phyloP scores from a whole-genome alignment of 2,329 filamentous ascomycete species.

The Myriosclerotinia duriaeana region DNA sequence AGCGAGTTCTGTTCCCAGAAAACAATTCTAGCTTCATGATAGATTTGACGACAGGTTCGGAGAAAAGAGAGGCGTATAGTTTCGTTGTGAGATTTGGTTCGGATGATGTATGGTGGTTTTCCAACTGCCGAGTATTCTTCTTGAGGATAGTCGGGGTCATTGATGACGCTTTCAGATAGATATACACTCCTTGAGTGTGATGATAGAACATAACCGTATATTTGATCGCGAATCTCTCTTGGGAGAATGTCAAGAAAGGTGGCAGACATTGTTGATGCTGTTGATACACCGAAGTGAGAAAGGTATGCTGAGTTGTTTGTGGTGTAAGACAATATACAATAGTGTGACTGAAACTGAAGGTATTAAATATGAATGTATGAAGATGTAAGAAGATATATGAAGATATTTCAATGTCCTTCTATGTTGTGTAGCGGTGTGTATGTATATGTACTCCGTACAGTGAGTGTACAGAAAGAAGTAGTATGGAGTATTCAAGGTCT shows the following conservation, averaged over 20 bases:
- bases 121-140: constrained; percentile 11
- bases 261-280: constrained; percentile 4
- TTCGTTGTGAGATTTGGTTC: constrained; percentile 19
- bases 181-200: constrained; percentile 16
- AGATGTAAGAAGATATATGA: background rate
- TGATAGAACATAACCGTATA: constrained; percentile 23
- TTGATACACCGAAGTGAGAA: constrained; percentile 3
- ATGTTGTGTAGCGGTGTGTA: constrained; percentile 1
- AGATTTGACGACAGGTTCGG: constrained; percentile 24
- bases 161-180: constrained; percentile 10
- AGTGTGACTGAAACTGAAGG: background rate
- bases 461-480: constrained; percentile 1
- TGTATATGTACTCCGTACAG: background rate
- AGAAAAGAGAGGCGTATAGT: constrained; percentile 19
- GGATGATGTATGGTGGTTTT: constrained; percentile 19
- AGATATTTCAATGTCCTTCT: background rate
- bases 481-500: constrained; percentile 8
- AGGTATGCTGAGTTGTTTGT: background rate
- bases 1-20: constrained; percentile 24
- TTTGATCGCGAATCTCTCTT: constrained; percentile 24
- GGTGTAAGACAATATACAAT: background rate
- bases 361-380: background rate
- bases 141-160: constrained; percentile 12
- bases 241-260: constrained; percentile 23
- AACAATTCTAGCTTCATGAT: constrained; percentile 17